Base-by-base conservation (phyloP, 768 basidiomycete species). In the Suillus placidus region DNA sequence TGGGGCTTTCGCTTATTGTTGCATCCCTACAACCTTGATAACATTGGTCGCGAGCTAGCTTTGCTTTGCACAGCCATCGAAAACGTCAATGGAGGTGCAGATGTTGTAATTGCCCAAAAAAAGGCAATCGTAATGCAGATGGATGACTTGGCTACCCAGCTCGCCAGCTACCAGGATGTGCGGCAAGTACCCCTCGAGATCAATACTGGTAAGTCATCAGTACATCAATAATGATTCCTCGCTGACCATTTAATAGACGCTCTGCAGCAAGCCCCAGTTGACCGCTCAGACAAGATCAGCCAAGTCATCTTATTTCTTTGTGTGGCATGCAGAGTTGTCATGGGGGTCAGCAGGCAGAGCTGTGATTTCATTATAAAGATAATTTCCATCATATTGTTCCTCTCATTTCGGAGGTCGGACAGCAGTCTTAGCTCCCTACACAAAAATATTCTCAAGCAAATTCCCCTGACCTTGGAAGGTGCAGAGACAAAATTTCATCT, bases 321-420 rank as follows among this genome's bases (percentile, higher is more conserved):
- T n/a, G 20, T 45, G 9, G 43, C 43, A 45, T 45, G 43, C 43
- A 49, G 23, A 52, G 34, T 70, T 18, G 37, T 77, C 20, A 66
- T 73, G 61, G 67, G 68, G 7, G 55, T 75, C 20, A 60, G 71
- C 20, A 40, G 12, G 2, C 2, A 9, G 16, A 61, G 26, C 10
- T 61, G 60, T 61, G 42, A 61, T 45, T 43, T 75, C 62, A 66
- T 77, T 12, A 60, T 77, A 7, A 26, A 18, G 4, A 45, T 61
- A 7, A 40, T 61, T 47, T 40, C 42, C 34, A 12, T 61, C 16
- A 26, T 57, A 55, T 55, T 57, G 12, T 57, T 26, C 45, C 30
- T 64, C 26, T 40, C 26, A 0, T 57, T 64, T 55, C 18, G 47
- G 34, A n/a, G 32, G 30, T 38, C 16, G 9, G 37, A 64, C 16